These are phyloP conservation scores for Endotrypanum monterogeii DNA, from an alignment of 208 protist genomes.

Conservation along the genomic window DNA sequence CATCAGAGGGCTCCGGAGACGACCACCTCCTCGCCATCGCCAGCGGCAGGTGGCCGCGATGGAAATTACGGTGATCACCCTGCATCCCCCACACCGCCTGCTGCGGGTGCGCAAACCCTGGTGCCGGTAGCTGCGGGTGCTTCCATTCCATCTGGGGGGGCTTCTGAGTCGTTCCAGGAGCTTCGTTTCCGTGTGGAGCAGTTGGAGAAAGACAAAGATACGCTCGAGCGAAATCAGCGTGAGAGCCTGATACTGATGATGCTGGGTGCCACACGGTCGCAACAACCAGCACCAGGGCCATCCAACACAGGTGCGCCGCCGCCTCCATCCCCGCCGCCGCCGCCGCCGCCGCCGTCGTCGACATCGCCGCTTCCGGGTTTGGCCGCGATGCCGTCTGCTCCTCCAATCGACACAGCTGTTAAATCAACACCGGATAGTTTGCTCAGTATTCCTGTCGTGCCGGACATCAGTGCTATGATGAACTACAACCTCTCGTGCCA, in stretches of 20 bases:
- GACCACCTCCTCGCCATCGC: background rate
- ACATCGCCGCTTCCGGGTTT: background rate
- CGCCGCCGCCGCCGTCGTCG: background rate
- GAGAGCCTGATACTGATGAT: slow-evolving; percentile 69
- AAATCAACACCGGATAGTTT: slow-evolving; percentile 18
- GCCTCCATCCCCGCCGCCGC: background rate
- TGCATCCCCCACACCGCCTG: slow-evolving; percentile 2
- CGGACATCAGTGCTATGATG: slow-evolving; percentile 69
- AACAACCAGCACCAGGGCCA: slow-evolving; percentile 6
- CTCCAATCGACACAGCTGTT: slow-evolving; percentile 5
- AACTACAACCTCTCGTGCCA: slow-evolving; percentile 77
- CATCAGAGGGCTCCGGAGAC: background rate
- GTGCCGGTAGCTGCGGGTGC: background rate
- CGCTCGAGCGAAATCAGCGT: slow-evolving; percentile 58
- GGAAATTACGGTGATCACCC: slow-evolving; percentile 3
- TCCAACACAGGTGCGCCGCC: background rate
- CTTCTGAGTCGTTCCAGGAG: slow-evolving; percentile 21
- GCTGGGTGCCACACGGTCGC: slow-evolving; percentile 30
- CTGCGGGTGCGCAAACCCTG: slow-evolving; percentile 11
- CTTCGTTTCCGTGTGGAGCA: slow-evolving; percentile 53
- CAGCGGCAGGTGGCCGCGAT: background rate
- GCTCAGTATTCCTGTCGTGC: slow-evolving; percentile 66
- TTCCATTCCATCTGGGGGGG: slow-evolving; percentile 11
- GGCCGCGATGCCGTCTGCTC: slow-evolving; percentile 2
- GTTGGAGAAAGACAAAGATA: slow-evolving; percentile 65